These are phyloP conservation scores for Fusarium secorum DNA, from an alignment of 2,329 filamentous ascomycete genomes.

Conservation along the genomic window DNA sequence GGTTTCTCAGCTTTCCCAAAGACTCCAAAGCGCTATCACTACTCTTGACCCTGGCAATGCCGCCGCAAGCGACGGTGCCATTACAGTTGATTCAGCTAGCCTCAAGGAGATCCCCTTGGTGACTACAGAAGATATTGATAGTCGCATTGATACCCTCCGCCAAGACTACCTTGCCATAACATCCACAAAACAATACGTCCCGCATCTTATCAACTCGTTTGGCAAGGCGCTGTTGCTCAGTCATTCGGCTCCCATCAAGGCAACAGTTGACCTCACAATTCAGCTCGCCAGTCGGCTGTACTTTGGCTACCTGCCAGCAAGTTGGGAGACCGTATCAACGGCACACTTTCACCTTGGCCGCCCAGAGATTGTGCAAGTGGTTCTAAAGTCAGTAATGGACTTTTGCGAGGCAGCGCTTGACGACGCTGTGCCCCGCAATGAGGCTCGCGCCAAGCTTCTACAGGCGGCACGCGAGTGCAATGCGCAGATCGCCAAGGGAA, in stretches of 20 bases:
- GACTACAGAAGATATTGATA: background rate
- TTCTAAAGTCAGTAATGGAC: background rate
- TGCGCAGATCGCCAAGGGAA: conserved; percentile 1
- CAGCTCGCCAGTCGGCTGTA: conserved; percentile 1
- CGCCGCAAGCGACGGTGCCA: background rate
- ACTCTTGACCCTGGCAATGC: background rate
- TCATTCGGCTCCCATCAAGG: background rate
- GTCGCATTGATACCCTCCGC: background rate
- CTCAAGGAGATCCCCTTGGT: background rate
- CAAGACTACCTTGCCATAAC: background rate
- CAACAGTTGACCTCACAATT: background rate
- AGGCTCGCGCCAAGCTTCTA: background rate
- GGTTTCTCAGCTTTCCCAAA: background rate
- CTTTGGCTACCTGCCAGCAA: conserved; percentile 5
- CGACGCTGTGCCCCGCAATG: background rate
- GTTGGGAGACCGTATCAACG: conserved; percentile 9
- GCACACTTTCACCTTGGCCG: conserved; percentile 1
- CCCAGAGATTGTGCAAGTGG: background rate
- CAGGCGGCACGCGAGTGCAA: conserved; percentile 3
- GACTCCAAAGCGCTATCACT: background rate
- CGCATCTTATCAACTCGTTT: background rate
- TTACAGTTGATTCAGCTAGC: background rate
- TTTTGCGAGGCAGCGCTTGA: conserved; percentile 4
- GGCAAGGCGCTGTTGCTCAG: background rate
- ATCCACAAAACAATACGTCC: background rate